Percentiles rank a stretch among this genome's conserved stretches.
Conservation (phyloP, 345 rosid genomes). For the Eutrema heterophyllum region DNA sequence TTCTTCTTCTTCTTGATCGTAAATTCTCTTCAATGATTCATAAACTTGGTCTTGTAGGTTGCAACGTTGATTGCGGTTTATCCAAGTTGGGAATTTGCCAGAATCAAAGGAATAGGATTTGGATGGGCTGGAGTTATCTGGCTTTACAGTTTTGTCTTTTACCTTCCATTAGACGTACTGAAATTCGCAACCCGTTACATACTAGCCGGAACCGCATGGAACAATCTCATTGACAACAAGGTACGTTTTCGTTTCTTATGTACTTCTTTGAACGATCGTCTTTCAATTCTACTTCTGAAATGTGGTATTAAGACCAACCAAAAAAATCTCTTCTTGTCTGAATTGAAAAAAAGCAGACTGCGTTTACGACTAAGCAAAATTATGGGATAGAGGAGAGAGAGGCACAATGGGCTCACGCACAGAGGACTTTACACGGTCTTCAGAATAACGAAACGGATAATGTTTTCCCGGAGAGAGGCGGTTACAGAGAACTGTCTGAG, state of each 20-base stretch:
- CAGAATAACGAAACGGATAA: constrained; percentile 49
- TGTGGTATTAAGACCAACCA: background rate
- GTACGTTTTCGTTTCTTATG: constrained; percentile 27
- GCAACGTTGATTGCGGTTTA: constrained; percentile 76
- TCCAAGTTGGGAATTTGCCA: constrained; percentile 72
- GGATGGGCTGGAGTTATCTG: constrained; percentile 95
- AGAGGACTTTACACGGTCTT: constrained; percentile 80
- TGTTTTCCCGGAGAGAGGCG: constrained; percentile 51
- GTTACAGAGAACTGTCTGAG: constrained; percentile 67
- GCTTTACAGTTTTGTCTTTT: constrained; percentile 72
- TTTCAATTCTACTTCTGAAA: background rate
- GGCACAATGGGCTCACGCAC: constrained; percentile 90
- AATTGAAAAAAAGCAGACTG: constrained; percentile 43
- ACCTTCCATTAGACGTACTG: constrained; percentile 68
- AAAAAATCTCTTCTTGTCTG: background rate
- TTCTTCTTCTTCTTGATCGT: background rate
- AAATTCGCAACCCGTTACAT: constrained; percentile 79
- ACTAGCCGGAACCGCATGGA: constrained; percentile 81
- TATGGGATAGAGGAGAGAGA: constrained; percentile 84
- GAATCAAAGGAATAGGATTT: constrained; percentile 74
- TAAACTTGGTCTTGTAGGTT: constrained; percentile 35
- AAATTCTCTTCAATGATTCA: background rate
- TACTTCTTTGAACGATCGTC: background rate
- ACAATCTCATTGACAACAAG: constrained; percentile 68
- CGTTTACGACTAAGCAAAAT: constrained; percentile 86